A percentile compares a stretch with the other conserved stretches of the same genome.
phyloP scores from a whole-genome alignment of 495 filamentous ascomycete species.

The Aspergillus leporis region DNA sequence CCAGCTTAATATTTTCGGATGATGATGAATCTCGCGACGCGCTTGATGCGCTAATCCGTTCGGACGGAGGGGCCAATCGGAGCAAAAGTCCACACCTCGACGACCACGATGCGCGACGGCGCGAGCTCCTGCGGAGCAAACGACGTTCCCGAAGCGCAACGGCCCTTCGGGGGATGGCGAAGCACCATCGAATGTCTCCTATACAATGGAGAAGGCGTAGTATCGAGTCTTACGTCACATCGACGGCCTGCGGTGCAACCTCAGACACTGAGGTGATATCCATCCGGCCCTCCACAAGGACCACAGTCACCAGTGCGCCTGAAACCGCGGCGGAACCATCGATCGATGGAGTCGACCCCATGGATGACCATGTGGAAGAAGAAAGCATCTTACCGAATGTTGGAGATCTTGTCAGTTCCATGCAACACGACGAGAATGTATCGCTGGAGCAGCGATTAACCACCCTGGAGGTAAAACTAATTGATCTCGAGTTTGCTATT shows the following conservation, averaged over 20 bases:
- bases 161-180: conserved; percentile 26
- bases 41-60: conserved; percentile 23
- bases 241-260: conserved; percentile 16
- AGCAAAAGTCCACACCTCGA: conserved; percentile 16
- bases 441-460: conserved; percentile 53
- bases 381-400: conserved; percentile 42
- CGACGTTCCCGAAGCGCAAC: conserved; percentile 36
- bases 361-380: conserved; percentile 17
- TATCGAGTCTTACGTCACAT: conserved; percentile 23
- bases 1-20: conserved; percentile 44
- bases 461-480: conserved; percentile 55
- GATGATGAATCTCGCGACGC: conserved; percentile 40
- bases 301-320: conserved; percentile 34
- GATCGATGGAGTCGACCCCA: conserved; percentile 7
- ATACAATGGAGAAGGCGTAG: conserved; percentile 29
- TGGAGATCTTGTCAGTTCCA: conserved; percentile 39
- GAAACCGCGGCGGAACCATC: conserved; percentile 27
- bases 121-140: conserved; percentile 25
- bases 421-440: conserved; percentile 48
- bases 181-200: conserved; percentile 29
- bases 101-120: conserved; percentile 23
- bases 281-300: conserved; percentile 31
- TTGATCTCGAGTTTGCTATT: conserved; percentile 57
- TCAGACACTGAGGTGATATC: conserved; percentile 30
- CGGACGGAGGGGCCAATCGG: conserved; percentile 13